Evolutionary conservation across 805 yeast species (phyloP).

Genomic region (Debaryomyces prosopidis): DNA sequence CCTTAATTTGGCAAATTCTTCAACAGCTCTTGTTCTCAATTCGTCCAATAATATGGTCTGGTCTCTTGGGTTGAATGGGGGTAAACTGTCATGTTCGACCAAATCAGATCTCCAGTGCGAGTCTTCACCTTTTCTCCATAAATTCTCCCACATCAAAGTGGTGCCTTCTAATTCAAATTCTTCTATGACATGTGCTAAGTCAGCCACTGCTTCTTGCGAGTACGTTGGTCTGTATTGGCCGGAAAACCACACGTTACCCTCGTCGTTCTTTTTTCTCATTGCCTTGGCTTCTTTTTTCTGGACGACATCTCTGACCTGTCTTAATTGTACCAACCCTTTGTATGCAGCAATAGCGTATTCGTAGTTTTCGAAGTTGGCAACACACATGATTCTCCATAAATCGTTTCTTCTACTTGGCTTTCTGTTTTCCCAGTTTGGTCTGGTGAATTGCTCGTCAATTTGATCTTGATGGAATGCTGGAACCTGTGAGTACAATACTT

Average conservation of each 20-base stretch:
- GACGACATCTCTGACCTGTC: conserved; percentile 70
- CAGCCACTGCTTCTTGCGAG: conserved; percentile 90
- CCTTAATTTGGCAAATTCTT: conserved; percentile 30
- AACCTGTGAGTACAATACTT: conserved; percentile 83
- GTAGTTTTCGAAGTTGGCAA: conserved; percentile 62
- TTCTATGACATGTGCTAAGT: conserved; percentile 68
- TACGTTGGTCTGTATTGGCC: conserved; percentile 89
- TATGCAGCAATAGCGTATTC: conserved; percentile 72
- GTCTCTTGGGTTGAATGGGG: conserved; percentile 60
- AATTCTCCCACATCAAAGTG: conserved; percentile 76
- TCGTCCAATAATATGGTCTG: conserved; percentile 67
- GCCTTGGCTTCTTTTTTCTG: conserved; percentile 59
- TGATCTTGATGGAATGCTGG: conserved; percentile 63
- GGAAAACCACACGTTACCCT: conserved; percentile 81
- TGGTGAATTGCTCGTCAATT: conserved; percentile 67
- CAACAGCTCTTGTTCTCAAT: conserved; percentile 44
- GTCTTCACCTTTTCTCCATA: conserved; percentile 85
- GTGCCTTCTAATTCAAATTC: conserved; percentile 52
- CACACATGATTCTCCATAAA: conserved; percentile 89
- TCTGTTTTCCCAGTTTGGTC: conserved; percentile 89
- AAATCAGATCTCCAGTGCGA: conserved; percentile 64
- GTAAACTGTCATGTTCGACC: conserved; percentile 63
- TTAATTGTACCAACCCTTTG: conserved; percentile 70
- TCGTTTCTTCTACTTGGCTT: conserved; percentile 80
- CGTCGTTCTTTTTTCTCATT: conserved; percentile 69